phyloP scores from a whole-genome alignment of 2,329 filamentous ascomycete genomes.

The Grosmannia clavigera region DNA sequence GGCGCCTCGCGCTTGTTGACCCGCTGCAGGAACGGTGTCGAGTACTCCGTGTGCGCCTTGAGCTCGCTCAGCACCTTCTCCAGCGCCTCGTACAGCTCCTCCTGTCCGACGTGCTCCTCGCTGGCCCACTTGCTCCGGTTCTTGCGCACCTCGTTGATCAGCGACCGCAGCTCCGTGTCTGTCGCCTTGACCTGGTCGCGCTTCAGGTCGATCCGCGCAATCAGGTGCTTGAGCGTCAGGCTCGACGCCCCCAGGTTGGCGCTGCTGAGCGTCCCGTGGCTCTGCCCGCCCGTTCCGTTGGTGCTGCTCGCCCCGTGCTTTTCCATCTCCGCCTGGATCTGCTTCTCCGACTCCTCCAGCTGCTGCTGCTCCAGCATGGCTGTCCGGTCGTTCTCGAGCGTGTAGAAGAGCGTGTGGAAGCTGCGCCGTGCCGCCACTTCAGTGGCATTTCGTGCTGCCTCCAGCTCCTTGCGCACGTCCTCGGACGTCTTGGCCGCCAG shows the following conservation, averaged over 20 bases:
- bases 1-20: conserved; percentile 97
- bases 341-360: conserved; percentile 89
- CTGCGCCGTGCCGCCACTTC: conserved; percentile 81
- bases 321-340: conserved; percentile 91
- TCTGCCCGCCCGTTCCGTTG: conserved; percentile 40
- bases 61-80: conserved; percentile 96
- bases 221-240: conserved; percentile 90
- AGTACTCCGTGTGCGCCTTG: conserved; percentile 95
- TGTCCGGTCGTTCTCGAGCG: conserved; percentile 84
- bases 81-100: conserved; percentile 91
- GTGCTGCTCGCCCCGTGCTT: conserved; percentile 30
- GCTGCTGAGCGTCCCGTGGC: conserved; percentile 81
- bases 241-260: conserved; percentile 94
- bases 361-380: conserved; percentile 98
- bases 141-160: conserved; percentile 96
- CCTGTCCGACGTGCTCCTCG: conserved; percentile 93
- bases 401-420: conserved; percentile 91
- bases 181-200: conserved; percentile 81
- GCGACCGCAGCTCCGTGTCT: conserved; percentile 77
- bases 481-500: conserved; percentile 55
- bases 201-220: conserved; percentile 88
- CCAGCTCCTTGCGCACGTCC: conserved; percentile 83
- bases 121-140: conserved; percentile 98
- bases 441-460: conserved; percentile 81
- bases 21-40: conserved; percentile 83